These are phyloP conservation scores for Aureobasidium subglaciale DNA, from an alignment of 2,329 filamentous ascomycete genomes.

Conservation along the genomic window DNA sequence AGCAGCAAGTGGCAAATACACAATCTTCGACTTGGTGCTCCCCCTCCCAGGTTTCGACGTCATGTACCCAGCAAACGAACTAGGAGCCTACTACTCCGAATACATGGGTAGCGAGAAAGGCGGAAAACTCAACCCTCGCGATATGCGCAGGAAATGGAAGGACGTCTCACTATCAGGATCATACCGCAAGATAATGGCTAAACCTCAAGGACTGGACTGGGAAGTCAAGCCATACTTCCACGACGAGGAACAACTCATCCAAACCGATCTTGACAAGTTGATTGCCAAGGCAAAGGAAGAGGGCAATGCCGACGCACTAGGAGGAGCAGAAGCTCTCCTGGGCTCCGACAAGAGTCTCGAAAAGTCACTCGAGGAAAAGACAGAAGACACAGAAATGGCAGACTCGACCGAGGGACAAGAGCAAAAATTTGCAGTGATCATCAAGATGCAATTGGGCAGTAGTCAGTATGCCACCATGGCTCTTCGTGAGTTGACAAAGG, in stretches of 20 bases:
- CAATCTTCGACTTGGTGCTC: constrained; percentile 81
- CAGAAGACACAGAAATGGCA: constrained; percentile 18
- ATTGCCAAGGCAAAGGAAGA: constrained; percentile 26
- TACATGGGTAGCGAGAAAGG: constrained; percentile 81
- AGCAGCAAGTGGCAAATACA: constrained; percentile 65
- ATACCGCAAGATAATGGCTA: constrained; percentile 77
- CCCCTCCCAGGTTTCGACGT: constrained; percentile 90
- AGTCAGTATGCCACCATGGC: constrained; percentile 84
- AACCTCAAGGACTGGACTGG: constrained; percentile 57
- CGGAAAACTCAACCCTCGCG: constrained; percentile 69
- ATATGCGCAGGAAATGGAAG: constrained; percentile 79
- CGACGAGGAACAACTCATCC: constrained; percentile 75
- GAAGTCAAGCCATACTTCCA: constrained; percentile 64
- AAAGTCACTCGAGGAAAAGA: neutral
- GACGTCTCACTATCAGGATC: constrained; percentile 84
- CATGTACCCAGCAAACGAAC: constrained; percentile 73
- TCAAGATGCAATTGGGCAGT: constrained; percentile 69
- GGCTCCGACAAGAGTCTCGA: constrained; percentile 18
- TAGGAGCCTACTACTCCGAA: constrained; percentile 73
- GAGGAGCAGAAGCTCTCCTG: constrained; percentile 19
- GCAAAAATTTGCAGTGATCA: constrained; percentile 56
- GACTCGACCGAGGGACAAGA: constrained; percentile 20
- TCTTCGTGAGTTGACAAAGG: constrained; percentile 68
- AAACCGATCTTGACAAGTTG: constrained; percentile 74
- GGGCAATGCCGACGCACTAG: constrained; percentile 18